Evolutionary conservation across 2,329 filamentous ascomycete species (phyloP).

Genomic region (Phoma sp.): DNA sequence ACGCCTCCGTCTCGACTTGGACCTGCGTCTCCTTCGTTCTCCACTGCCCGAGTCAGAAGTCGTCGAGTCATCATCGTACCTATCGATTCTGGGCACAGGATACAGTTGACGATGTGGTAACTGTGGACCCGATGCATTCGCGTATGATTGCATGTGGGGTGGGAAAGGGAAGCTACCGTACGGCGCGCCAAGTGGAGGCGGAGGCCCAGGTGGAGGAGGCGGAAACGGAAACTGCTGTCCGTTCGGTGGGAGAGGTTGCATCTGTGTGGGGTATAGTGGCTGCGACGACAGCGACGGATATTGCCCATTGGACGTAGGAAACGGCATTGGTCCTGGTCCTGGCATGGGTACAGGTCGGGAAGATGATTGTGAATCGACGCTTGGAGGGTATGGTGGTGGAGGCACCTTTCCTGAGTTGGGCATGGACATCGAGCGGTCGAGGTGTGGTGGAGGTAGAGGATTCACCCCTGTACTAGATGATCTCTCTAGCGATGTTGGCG

Average conservation of each 20-base stretch:
- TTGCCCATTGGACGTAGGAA: slow-evolving; percentile 10
- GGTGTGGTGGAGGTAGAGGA: slow-evolving; percentile 26
- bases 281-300: slow-evolving; percentile 14
- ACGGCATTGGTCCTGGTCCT: slow-evolving; percentile 1
- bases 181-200: slow-evolving; percentile 7
- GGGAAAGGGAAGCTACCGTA: slow-evolving; percentile 11
- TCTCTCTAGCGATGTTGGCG: slow-evolving; percentile 29
- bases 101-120: slow-evolving; percentile 27
- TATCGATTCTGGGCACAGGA: slow-evolving; percentile 8
- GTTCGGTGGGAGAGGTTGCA: neutral
- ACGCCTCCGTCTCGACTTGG: slow-evolving; percentile 19
- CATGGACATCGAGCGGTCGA: slow-evolving; percentile 37
- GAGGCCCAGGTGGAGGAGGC: slow-evolving; percentile 10
- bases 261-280: slow-evolving; percentile 6
- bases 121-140: slow-evolving; percentile 14
- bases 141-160: slow-evolving; percentile 13
- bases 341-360: slow-evolving; percentile 23
- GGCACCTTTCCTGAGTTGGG: slow-evolving; percentile 26
- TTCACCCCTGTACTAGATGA: slow-evolving; percentile 27
- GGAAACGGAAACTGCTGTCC: slow-evolving; percentile 6
- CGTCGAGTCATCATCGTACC: slow-evolving; percentile 25
- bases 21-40: slow-evolving; percentile 22
- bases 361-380: slow-evolving; percentile 19
- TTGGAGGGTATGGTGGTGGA: slow-evolving; percentile 14
- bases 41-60: slow-evolving; percentile 36